Evolutionary conservation across 768 basidiomycete genomes (phyloP).

Genomic region (Agaricus sinodeliciosus): DNA sequence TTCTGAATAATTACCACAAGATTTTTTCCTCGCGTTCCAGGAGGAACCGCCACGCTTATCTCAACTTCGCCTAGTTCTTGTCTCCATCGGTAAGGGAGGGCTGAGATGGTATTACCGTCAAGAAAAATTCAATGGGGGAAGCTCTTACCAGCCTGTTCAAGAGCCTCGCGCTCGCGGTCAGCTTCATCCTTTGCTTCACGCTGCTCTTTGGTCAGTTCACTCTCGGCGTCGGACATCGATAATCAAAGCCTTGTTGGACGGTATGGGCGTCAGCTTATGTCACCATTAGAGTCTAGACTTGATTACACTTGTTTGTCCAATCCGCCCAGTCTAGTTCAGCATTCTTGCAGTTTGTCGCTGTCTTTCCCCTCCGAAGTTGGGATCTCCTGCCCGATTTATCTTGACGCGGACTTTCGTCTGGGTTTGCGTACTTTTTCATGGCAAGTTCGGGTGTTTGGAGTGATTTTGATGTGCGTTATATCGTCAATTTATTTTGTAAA

Average conservation of each 20-base stretch:
- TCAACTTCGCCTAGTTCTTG: constrained; percentile 89
- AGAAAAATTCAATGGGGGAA: constrained; percentile 9
- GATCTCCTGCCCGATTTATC: not conserved
- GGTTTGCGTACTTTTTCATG: constrained; percentile 32
- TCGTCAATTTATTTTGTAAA: constrained; percentile 13
- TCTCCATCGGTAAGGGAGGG: constrained; percentile 86
- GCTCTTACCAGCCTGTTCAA: constrained; percentile 75
- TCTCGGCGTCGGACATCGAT: constrained; percentile 23
- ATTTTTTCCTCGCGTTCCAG: constrained; percentile 79
- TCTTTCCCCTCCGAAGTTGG: constrained; percentile 8
- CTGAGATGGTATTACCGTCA: constrained; percentile 31
- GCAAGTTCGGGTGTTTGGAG: constrained; percentile 55
- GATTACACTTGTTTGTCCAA: constrained; percentile 17
- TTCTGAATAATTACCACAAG: constrained; percentile 71
- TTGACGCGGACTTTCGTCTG: constrained; percentile 9
- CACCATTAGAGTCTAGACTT: constrained; percentile 3
- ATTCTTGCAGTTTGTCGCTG: not conserved
- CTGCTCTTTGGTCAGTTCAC: constrained; percentile 70
- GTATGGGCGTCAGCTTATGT: constrained; percentile 6
- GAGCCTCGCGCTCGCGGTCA: constrained; percentile 60
- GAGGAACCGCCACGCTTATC: constrained; percentile 74
- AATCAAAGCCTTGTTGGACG: constrained; percentile 2
- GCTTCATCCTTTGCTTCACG: constrained; percentile 65
- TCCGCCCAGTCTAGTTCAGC: constrained; percentile 9
- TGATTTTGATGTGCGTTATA: constrained; percentile 63